Conservation (phyloP, 2,329 filamentous ascomycete genomes). For the Fusarium fracticaudum region DNA sequence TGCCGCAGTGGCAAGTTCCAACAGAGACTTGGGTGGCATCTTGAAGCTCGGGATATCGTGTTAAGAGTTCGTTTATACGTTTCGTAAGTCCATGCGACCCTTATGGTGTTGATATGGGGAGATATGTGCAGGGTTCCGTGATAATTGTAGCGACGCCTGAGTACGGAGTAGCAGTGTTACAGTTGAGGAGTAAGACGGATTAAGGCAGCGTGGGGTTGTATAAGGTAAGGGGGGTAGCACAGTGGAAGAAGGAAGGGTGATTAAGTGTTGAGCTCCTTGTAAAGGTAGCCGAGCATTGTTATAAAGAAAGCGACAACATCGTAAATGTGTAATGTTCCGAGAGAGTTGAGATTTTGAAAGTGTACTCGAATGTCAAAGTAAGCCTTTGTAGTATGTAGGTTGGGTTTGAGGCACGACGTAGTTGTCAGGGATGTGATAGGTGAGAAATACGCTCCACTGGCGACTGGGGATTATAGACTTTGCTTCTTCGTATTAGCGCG, state of each 20-base stretch:
- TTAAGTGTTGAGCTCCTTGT: not conserved
- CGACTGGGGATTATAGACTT: constrained; percentile 3
- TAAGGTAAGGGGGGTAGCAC: not conserved
- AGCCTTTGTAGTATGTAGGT: not conserved
- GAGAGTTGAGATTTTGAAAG: not conserved
- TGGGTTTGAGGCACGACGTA: constrained; percentile 24
- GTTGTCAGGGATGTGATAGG: constrained; percentile 21
- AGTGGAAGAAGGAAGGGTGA: not conserved
- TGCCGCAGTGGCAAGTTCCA: constrained; percentile 60
- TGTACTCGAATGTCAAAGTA: constrained; percentile 1
- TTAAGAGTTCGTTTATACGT: not conserved
- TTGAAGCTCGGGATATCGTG: not conserved
- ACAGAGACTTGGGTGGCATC: constrained; percentile 60
- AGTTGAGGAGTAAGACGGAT: not conserved
- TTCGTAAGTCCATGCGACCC: not conserved
- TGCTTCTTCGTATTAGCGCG: constrained; percentile 8
- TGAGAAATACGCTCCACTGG: not conserved
- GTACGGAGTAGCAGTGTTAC: not conserved
- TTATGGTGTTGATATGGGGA: not conserved
- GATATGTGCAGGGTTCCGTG: not conserved
- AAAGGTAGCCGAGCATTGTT: not conserved
- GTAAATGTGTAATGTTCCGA: not conserved
- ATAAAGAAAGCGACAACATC: not conserved
- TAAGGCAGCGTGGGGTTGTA: not conserved
- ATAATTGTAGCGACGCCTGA: not conserved